Percentiles rank a stretch among this genome's conserved stretches.
These are phyloP conservation scores for Aspergillus jensenii DNA, from an alignment of 2,329 filamentous ascomycete genomes.

Conservation along the genomic window DNA sequence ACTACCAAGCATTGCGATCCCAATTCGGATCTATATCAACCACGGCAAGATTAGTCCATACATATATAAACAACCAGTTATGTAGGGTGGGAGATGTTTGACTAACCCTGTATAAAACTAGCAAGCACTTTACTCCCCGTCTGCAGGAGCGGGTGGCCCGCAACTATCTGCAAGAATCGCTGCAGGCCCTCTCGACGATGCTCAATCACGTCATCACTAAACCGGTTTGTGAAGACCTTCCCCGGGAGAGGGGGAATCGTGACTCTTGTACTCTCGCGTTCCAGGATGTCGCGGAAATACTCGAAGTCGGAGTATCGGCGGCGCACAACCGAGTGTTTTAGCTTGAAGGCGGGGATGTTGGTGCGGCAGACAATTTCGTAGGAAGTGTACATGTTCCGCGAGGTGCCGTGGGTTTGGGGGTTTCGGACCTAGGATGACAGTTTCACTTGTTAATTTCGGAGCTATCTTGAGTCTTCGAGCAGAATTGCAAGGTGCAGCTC, in stretches of 20 bases:
- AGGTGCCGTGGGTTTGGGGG: slow-evolving; percentile 90
- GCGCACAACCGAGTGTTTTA: slow-evolving; percentile 82
- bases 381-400: slow-evolving; percentile 95
- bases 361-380: slow-evolving; percentile 98
- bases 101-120: slow-evolving; percentile 89
- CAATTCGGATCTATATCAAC: slow-evolving; percentile 57
- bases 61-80: neutral
- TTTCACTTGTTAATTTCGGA: neutral
- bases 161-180: slow-evolving; percentile 95
- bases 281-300: slow-evolving; percentile 96
- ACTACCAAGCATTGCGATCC: slow-evolving; percentile 84
- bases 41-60: neutral
- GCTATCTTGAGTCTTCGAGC: neutral
- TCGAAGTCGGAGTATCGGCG: slow-evolving; percentile 98
- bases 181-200: slow-evolving; percentile 87
- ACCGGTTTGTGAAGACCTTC: slow-evolving; percentile 97
- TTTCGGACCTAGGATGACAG: slow-evolving; percentile 70
- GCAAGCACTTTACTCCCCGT: slow-evolving; percentile 96
- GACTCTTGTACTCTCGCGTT: slow-evolving; percentile 89
- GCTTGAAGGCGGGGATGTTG: slow-evolving; percentile 98
- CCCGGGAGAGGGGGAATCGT: slow-evolving; percentile 94
- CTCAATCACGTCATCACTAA: slow-evolving; percentile 98
- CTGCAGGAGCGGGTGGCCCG: slow-evolving; percentile 92
- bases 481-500: neutral
- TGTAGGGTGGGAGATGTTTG: neutral